Evolutionary conservation across 164 flowering plant species (phyloP).

Genomic region (Protea cynaroides): DNA sequence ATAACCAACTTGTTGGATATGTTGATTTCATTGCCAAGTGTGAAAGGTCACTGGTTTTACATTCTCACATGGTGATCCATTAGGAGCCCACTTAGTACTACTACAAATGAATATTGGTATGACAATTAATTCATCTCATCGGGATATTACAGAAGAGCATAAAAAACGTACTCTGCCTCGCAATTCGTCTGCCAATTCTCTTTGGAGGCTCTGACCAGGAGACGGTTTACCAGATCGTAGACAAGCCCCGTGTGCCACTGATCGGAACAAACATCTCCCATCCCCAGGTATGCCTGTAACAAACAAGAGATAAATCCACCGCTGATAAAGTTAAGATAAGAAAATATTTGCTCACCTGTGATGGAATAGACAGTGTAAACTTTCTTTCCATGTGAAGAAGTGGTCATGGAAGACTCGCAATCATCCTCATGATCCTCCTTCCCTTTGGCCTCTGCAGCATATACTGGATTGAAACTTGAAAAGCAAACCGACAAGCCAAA

Average conservation of each 20-base stretch:
- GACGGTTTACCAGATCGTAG: slow-evolving; percentile 67
- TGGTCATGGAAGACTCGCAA: slow-evolving; percentile 22
- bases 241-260: slow-evolving; percentile 94
- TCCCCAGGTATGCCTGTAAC: slow-evolving; percentile 90
- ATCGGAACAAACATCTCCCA: slow-evolving; percentile 93
- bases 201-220: slow-evolving; percentile 60
- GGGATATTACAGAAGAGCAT: not conserved
- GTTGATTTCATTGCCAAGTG: no score
- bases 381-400: slow-evolving; percentile 61
- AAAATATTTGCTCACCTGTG: slow-evolving; percentile 44
- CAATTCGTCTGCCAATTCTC: slow-evolving; percentile 81
- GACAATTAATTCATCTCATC: not conserved
- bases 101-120: not conserved
- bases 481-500: slow-evolving; percentile 51
- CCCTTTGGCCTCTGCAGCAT: slow-evolving; percentile 45
- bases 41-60: no score
- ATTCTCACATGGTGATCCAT: no score
- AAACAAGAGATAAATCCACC: not conserved
- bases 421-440: slow-evolving; percentile 25
- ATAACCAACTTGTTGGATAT: no score
- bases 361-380: slow-evolving; percentile 72
- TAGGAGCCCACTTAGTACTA: no score
- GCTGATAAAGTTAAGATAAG: not conserved
- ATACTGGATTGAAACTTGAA: slow-evolving; percentile 44
- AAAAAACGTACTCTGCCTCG: slow-evolving; percentile 50